A percentile compares a stretch with the other conserved stretches of the same genome.
phyloP scores from a whole-genome alignment of 106 monocot species.

The Dioscorea dumetorum region DNA sequence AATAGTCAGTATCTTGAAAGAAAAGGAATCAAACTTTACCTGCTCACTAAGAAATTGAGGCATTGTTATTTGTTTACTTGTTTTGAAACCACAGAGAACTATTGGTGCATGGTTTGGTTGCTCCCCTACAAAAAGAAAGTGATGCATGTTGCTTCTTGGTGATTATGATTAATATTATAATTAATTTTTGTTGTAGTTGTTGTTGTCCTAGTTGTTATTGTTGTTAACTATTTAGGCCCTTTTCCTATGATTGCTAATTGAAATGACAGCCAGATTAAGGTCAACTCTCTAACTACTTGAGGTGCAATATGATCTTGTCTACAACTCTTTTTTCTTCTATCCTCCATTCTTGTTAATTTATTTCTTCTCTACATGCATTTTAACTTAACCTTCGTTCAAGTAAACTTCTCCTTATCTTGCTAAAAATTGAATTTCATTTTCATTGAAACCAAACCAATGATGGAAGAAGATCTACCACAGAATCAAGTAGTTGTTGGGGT shows the following conservation, averaged over 20 bases:
- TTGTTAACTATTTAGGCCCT: neutral
- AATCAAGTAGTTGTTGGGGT: neutral
- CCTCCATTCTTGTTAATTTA: neutral
- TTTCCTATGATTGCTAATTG: conserved; percentile 4
- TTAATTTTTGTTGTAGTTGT: conserved; percentile 3
- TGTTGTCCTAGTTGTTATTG: neutral
- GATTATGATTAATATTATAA: conserved; percentile 16
- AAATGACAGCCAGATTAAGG: conserved; percentile 9
- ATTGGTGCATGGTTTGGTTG: neutral
- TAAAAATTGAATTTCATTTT: neutral
- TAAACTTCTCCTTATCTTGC: neutral
- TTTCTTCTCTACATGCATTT: neutral
- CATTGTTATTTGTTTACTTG: conserved; percentile 3
- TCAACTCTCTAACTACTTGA: conserved; percentile 13
- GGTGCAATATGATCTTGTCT: neutral
- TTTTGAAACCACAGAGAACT: neutral
- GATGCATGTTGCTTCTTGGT: conserved; percentile 8
- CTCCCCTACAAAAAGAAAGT: conserved; percentile 10
- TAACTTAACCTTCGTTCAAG: neutral
- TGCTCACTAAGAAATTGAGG: conserved; percentile 16
- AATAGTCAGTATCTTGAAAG: conserved; percentile 18
- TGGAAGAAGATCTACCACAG: neutral
- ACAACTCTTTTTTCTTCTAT: neutral
- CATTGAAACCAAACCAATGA: neutral
- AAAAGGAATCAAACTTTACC: conserved; percentile 19